Base-by-base conservation (phyloP, 202 grass and related monocot species). In the Brachypodium distachyon region DNA sequence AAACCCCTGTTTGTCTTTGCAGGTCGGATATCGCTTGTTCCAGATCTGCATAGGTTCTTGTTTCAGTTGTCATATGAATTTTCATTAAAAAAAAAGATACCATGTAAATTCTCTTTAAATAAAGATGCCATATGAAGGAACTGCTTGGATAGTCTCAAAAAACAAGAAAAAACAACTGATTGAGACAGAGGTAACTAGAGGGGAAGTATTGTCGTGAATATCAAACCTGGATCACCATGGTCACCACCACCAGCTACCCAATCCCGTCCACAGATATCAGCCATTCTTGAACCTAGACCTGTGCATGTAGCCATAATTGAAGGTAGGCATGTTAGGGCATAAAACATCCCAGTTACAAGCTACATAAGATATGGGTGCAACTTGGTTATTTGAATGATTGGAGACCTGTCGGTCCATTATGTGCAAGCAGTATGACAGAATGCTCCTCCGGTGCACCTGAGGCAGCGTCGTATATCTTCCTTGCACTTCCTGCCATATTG, bases 351-450 rank as follows among this genome's bases (percentile, higher is more conserved):
- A 34, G 33, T 39, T n/a, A 46, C 77, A 3, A 16, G 36, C 39
- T 76, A 14, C 27, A 18, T 43, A 10, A 38, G 47, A 41, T 70
- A 52, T 26, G 19, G 12, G 53, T 28, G 31, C 22, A 26, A 54
- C 42, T 51, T 44, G 12, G 7, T 36, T 21, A 52, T 18, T 61
- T 2, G 12, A 67, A 79, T 48, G 22, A 56, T 71, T 14, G 60
- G 48, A 61, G 50, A 98, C 95, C 87, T 94, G 89, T 98, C 77
- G 95, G 95, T 53, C 95, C 95, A 87, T 98, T 95, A 86, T 98
- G 95, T 14, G 91, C 91, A 74, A 98, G 91, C 73, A 98, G 39
- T 83, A 98, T 80, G 23, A 98, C 74, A 61, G 52, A 80, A 83
- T 94, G 87, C 34, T 64, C 89, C 56, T 85, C 85, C 62, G 87